Percentiles rank a stretch among this genome's conserved stretches.
These are phyloP conservation scores for Bruguiera gymnorhiza DNA, from an alignment of 345 rosid species.

Conservation along the genomic window DNA sequence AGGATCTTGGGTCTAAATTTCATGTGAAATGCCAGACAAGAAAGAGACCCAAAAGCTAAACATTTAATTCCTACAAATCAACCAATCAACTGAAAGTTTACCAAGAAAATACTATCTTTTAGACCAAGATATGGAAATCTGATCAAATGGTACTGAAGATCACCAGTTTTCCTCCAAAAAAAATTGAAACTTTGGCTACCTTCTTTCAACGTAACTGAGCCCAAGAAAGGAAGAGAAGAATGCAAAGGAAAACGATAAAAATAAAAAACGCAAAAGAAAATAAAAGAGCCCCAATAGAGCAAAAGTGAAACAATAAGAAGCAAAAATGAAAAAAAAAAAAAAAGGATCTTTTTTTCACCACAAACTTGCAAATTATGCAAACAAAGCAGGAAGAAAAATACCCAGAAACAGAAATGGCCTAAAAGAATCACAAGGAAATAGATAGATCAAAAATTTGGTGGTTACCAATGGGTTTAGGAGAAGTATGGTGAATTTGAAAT, in stretches of 20 bases:
- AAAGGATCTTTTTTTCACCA: not conserved
- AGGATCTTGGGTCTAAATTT: not conserved
- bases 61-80: not conserved
- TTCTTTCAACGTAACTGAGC: too few species aligned
- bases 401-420: too few species aligned
- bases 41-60: not conserved
- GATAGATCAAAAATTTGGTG: not conserved
- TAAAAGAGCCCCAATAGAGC: not conserved
- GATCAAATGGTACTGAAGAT: not conserved
- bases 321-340: not conserved
- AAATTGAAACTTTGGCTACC: too few species aligned
- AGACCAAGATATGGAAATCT: slow-evolving; percentile 10
- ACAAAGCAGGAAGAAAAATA: not conserved
- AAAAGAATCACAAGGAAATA: too few species aligned
- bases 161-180: too few species aligned
- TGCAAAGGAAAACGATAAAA: too few species aligned
- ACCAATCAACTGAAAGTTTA: not conserved
- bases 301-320: not conserved
- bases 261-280: not conserved
- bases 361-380: not conserved
- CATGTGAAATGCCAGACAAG: not conserved
- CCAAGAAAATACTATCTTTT: too few species aligned
- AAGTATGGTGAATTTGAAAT: slow-evolving; percentile 1
- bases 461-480: too few species aligned
- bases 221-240: not conserved